Evolutionary conservation across 352 stramenopile genomes (phyloP).

Genomic region (Phytophthora meadii): DNA sequence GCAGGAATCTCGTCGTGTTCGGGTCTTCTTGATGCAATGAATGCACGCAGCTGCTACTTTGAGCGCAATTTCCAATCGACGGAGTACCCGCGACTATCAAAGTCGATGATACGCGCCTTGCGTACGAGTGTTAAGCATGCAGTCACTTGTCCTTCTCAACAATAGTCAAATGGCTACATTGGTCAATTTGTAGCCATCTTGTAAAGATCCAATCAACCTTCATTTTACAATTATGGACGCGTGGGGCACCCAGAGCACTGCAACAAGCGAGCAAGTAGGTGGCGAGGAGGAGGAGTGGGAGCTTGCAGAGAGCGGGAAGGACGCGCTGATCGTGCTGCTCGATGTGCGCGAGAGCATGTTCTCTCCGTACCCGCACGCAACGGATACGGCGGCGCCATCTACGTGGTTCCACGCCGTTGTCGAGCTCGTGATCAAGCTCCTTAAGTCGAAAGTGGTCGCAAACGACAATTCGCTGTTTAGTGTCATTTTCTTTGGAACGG

Average conservation of each 20-base stretch:
- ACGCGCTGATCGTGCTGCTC: slow-evolving; percentile 80
- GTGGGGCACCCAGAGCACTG: slow-evolving; percentile 41
- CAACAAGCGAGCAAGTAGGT: slow-evolving; percentile 7
- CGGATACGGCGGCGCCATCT: slow-evolving; percentile 19
- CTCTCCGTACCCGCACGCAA: slow-evolving; percentile 38
- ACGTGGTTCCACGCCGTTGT: slow-evolving; percentile 83
- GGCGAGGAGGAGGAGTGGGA: slow-evolving; percentile 74
- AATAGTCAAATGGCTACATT: no score
- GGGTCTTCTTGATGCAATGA: slow-evolving; percentile 41
- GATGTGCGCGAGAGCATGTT: slow-evolving; percentile 81
- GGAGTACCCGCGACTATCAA: slow-evolving; percentile 58
- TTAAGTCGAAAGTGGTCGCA: slow-evolving; percentile 83
- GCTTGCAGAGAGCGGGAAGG: slow-evolving; percentile 63
- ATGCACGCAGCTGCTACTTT: slow-evolving; percentile 41
- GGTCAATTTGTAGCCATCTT: slow-evolving; percentile 23
- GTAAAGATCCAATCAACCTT: slow-evolving; percentile 12
- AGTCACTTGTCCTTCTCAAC: neutral
- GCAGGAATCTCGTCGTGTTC: slow-evolving; percentile 51
- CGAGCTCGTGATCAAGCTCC: slow-evolving; percentile 68
- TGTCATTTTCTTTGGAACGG: slow-evolving; percentile 81
- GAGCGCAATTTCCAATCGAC: slow-evolving; percentile 58
- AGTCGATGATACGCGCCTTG: slow-evolving; percentile 49
- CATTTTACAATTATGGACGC: slow-evolving; percentile 47
- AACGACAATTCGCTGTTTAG: slow-evolving; percentile 83
- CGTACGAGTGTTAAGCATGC: slow-evolving; percentile 6